Percentiles rank a stretch among this genome's conserved stretches.
These are phyloP conservation scores for Neodidymelliopsis sp. DNA, from an alignment of 2,329 filamentous ascomycete genomes.

Conservation along the genomic window DNA sequence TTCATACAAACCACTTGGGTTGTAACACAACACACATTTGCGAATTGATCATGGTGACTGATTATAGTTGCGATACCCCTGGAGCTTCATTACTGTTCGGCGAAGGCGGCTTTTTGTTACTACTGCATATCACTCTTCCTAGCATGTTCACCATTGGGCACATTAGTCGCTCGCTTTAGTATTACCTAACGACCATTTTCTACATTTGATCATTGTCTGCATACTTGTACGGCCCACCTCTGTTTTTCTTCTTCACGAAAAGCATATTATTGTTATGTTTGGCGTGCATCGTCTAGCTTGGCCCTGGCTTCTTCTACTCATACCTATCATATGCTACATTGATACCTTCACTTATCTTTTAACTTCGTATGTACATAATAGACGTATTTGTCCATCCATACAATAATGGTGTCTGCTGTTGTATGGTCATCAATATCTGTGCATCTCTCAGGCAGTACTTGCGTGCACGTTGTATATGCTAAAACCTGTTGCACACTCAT, in stretches of 20 bases:
- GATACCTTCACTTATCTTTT: neutral
- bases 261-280: neutral
- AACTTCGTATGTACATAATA: conserved; percentile 6
- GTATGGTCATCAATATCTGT: neutral
- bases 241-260: neutral
- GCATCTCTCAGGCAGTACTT: neutral
- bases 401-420: neutral
- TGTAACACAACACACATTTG: conserved; percentile 18
- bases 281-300: conserved; percentile 3
- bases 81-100: conserved; percentile 17
- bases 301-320: neutral
- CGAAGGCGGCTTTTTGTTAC: conserved; percentile 15
- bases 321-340: neutral
- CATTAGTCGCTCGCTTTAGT: neutral
- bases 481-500: neutral
- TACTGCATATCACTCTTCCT: neutral
- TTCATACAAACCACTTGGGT: neutral
- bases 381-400: neutral
- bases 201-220: neutral
- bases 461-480: neutral
- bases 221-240: neutral
- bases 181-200: conserved; percentile 5
- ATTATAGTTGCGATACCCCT: conserved; percentile 30
- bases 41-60: conserved; percentile 21
- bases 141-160: neutral